phyloP scores from a whole-genome alignment of 306 rosid species.

The Urtica urens region DNA sequence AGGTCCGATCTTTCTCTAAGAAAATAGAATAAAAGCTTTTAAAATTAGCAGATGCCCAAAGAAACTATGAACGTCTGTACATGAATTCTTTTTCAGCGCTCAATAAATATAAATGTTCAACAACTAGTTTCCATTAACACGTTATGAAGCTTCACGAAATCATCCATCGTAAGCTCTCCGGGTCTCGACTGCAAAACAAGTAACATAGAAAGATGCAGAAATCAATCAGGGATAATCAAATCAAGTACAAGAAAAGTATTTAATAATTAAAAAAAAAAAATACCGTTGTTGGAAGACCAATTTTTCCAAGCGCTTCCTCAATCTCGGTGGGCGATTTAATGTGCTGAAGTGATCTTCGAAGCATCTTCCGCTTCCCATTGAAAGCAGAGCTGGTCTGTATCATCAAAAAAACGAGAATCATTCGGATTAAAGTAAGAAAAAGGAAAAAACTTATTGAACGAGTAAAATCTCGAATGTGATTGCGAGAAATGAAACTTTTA shows the following conservation, averaged over 20 bases:
- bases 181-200: slow-evolving; percentile 55
- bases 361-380: slow-evolving; percentile 86
- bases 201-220: neutral
- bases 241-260: neutral
- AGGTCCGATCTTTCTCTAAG: too few species aligned
- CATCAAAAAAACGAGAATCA: neutral
- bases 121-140: slow-evolving; percentile 33
- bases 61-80: neutral
- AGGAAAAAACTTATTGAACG: too few species aligned
- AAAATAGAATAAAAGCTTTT: too few species aligned
- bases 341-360: slow-evolving; percentile 81
- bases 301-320: slow-evolving; percentile 54
- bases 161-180: slow-evolving; percentile 63
- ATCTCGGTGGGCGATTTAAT: slow-evolving; percentile 50
- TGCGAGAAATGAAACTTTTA: slow-evolving; percentile 12
- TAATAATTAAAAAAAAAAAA: neutral
- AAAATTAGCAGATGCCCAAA: neutral
- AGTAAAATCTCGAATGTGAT: neutral
- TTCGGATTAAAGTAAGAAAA: neutral
- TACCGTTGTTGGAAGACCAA: slow-evolving; percentile 56
- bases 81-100: neutral
- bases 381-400: slow-evolving; percentile 87
- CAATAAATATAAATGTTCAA: slow-evolving; percentile 5
- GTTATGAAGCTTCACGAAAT: slow-evolving; percentile 64
- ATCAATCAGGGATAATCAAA: neutral